Base-by-base conservation (phyloP, 73 alveolate species). In the Paraurostyla sp. region DNA sequence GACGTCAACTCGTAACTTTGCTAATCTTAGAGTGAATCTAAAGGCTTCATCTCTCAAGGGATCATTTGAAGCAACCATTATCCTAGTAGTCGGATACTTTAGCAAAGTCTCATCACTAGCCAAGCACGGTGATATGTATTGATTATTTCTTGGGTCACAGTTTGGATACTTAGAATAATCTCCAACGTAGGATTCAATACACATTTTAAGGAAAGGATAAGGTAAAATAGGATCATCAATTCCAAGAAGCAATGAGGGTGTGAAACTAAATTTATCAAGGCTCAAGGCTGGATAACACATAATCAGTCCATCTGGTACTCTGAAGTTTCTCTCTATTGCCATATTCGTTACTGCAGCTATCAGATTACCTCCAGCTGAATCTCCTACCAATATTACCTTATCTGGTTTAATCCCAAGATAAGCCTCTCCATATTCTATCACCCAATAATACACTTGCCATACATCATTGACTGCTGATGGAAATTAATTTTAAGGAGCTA, bases 391-490 rank as follows among this genome's bases (percentile, higher is more conserved):
- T 13, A 95, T 57, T 30, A 95, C 84, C 32, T 92, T 90, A 52
- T 95, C 82, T 7, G 91, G 88, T 52, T 85, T 75, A 27, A 97
- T 83, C 52, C 96, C 97, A 40, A 96, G 85, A 56, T 85, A 83
- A n/a, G 52, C 69, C 60, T 91, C 92, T 43, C 93, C 87, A 84
- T 96, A 82, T 36, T 90, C 63, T 22, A 97, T 42, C 59, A 97
- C 83, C 98, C 98, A 97, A 57, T 90, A 78, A 91, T 97, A 97
- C 30, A 96, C 95, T 83, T 97, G 92, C 97, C 96, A 97, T 25
- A 93, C 93, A 85, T 97, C 99, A 87, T 96, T 96, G 40, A 95
- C 35, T 32, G 98, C 97, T 40, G 94, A 87, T 23, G 99, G 99
- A 56, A 89, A 97, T 13, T 97, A 81, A 41, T 95, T 58, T 38